phyloP scores from a whole-genome alignment of 208 protist genomes.

The Acanthamoeba lenticulata region DNA sequence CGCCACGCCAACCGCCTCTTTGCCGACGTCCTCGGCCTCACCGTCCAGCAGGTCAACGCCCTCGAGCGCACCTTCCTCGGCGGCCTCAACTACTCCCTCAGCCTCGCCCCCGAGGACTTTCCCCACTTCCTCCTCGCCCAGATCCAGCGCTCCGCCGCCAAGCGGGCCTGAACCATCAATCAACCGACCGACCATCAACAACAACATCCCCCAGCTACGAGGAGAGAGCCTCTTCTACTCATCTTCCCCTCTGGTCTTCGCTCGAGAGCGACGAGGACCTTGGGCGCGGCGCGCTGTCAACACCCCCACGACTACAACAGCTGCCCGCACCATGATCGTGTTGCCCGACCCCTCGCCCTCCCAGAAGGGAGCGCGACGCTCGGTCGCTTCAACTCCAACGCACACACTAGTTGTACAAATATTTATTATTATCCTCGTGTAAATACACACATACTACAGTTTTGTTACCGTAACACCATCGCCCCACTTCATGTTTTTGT shows the following conservation, averaged over 20 bases:
- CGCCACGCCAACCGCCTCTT: slow-evolving; percentile 59
- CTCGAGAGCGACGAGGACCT: background rate
- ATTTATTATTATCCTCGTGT: background rate
- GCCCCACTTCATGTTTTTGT: too few relatives aligned
- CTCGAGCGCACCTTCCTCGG: slow-evolving; percentile 54
- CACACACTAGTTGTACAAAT: background rate
- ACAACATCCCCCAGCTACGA: background rate
- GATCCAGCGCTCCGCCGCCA: slow-evolving; percentile 51
- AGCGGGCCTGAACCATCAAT: background rate
- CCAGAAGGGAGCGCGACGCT: background rate
- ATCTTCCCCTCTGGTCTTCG: too few relatives aligned
- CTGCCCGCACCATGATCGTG: background rate
- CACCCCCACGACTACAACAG: too few relatives aligned
- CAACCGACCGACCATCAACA: background rate
- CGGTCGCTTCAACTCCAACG: background rate
- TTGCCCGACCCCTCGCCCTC: background rate
- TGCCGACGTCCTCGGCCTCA: slow-evolving; percentile 52
- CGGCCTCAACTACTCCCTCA: slow-evolving; percentile 53
- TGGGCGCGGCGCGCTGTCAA: background rate
- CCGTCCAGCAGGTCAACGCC: slow-evolving; percentile 44
- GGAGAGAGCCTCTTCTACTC: too few relatives aligned
- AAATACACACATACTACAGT: background rate
- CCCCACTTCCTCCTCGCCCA: slow-evolving; percentile 46
- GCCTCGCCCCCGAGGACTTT: slow-evolving; percentile 33
- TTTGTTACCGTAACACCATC: background rate